phyloP scores from a whole-genome alignment of 495 filamentous ascomycete genomes.

The Aspergillus diversus region DNA sequence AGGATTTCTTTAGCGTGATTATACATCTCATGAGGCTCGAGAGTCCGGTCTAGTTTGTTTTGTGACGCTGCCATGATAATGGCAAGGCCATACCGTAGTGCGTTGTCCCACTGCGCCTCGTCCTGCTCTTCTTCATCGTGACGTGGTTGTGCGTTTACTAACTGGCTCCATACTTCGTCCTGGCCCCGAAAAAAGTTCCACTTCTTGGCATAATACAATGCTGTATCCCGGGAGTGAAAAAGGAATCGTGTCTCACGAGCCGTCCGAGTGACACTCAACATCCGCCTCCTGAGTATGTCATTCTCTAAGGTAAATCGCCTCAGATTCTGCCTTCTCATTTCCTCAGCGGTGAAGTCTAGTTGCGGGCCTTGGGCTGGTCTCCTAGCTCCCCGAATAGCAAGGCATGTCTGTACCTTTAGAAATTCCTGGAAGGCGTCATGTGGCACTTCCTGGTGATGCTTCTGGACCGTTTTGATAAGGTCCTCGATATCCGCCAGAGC shows the following conservation, averaged over 20 bases:
- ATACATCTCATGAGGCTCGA: conserved; percentile 9
- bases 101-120: conserved; percentile 12
- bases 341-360: conserved; percentile 10
- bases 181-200: conserved; percentile 11
- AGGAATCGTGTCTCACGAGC: conserved; percentile 15
- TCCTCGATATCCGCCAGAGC: conserved; percentile 6
- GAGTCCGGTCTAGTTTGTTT: conserved; percentile 7
- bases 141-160: conserved; percentile 9
- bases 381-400: neutral
- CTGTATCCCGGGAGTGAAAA: conserved; percentile 12
- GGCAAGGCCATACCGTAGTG: conserved; percentile 7
- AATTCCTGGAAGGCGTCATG: neutral
- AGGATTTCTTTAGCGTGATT: conserved; percentile 2
- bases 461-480: conserved; percentile 10
- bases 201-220: conserved; percentile 3
- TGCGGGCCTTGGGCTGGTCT: neutral
- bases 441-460: conserved; percentile 2
- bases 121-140: conserved; percentile 14
- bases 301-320: conserved; percentile 12
- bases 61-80: conserved; percentile 15
- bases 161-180: conserved; percentile 3
- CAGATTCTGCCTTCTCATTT: conserved; percentile 15
- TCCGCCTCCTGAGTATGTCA: conserved; percentile 11
- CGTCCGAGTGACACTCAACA: conserved; percentile 11
- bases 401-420: neutral